Evolutionary conservation across 1,284 basidiomycete genomes (phyloP).

Genomic region (Amylostereum areolatum): DNA sequence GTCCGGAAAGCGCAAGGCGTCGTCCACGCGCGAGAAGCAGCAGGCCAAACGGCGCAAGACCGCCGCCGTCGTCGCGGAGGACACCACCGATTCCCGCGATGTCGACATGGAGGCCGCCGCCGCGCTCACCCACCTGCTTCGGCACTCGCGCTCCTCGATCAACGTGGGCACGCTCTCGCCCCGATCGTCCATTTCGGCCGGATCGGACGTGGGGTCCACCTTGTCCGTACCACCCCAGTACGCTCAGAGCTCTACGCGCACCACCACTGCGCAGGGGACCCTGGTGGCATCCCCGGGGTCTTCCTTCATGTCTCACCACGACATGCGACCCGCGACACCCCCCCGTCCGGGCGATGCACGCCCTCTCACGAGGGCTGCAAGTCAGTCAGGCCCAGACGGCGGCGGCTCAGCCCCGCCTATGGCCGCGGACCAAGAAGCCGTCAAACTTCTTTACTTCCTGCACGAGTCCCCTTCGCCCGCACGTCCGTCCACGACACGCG

Average conservation of each 20-base stretch:
- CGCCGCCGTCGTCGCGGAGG: slow-evolving; percentile 25
- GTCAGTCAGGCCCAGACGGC: slow-evolving; percentile 3
- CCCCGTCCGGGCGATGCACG: slow-evolving; percentile 12
- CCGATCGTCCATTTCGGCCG: slow-evolving; percentile 60
- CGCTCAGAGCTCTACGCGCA: slow-evolving; percentile 56
- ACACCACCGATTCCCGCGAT: slow-evolving; percentile 42
- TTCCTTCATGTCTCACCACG: slow-evolving; percentile 18
- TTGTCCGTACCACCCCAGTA: slow-evolving; percentile 50
- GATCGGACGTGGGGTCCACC: slow-evolving; percentile 40
- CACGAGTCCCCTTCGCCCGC: slow-evolving; percentile 77
- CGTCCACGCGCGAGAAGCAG: slow-evolving; percentile 34
- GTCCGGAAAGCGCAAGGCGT: slow-evolving; percentile 27
- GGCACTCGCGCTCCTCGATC: slow-evolving; percentile 55
- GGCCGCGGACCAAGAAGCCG: slow-evolving; percentile 60
- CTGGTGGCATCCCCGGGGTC: slow-evolving; percentile 25
- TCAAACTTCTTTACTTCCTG: slow-evolving; percentile 72
- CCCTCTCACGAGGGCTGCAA: slow-evolving; percentile 5
- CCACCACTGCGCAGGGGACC: slow-evolving; percentile 27
- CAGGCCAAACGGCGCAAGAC: slow-evolving; percentile 38
- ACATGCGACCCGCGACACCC: slow-evolving; percentile 24
- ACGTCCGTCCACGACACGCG: slow-evolving; percentile 41
- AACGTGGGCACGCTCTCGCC: slow-evolving; percentile 55
- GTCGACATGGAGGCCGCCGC: slow-evolving; percentile 77
- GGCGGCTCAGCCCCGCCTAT: slow-evolving; percentile 7
- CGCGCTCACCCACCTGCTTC: slow-evolving; percentile 64